Percentiles rank a stretch among this genome's conserved stretches.
Evolutionary conservation across 2,329 filamentous ascomycete genomes (phyloP).

Genomic region (Gaeumannomyces tritici): DNA sequence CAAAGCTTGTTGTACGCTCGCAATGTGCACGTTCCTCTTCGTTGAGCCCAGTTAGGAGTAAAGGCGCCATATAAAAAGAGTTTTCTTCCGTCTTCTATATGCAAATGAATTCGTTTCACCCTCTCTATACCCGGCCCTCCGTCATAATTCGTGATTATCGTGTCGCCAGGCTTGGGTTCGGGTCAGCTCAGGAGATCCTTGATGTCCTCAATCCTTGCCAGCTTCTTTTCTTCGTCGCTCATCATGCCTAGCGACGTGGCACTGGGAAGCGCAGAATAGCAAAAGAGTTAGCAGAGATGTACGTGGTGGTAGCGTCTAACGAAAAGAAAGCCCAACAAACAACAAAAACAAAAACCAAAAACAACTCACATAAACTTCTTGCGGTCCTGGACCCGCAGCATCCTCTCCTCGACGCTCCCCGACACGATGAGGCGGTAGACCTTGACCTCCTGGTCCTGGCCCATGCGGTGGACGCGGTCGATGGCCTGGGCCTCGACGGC

Average conservation of each 20-base stretch:
- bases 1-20: neutral
- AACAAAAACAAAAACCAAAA: slow-evolving; percentile 1
- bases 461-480: slow-evolving; percentile 95
- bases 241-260: slow-evolving; percentile 94
- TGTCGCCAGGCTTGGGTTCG: neutral
- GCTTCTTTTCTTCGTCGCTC: slow-evolving; percentile 84
- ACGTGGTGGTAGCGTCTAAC: too few relatives aligned
- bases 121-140: neutral
- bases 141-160: neutral
- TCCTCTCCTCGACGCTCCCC: slow-evolving; percentile 88
- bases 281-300: slow-evolving; percentile 10
- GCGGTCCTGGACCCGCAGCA: slow-evolving; percentile 85
- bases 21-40: too few relatives aligned
- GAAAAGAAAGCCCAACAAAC: too few relatives aligned
- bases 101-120: neutral
- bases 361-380: slow-evolving; percentile 86
- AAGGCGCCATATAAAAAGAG: too few relatives aligned
- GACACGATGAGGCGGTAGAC: slow-evolving; percentile 85
- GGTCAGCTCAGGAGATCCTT: slow-evolving; percentile 66
- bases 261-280: slow-evolving; percentile 33
- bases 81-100: too few relatives aligned
- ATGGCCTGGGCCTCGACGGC: slow-evolving; percentile 95
- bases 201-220: slow-evolving; percentile 87
- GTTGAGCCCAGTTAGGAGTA: too few relatives aligned
- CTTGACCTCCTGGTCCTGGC: slow-evolving; percentile 75